Base-by-base conservation (phyloP, 352 stramenopile species). In the Elongisporangium undulatum region DNA sequence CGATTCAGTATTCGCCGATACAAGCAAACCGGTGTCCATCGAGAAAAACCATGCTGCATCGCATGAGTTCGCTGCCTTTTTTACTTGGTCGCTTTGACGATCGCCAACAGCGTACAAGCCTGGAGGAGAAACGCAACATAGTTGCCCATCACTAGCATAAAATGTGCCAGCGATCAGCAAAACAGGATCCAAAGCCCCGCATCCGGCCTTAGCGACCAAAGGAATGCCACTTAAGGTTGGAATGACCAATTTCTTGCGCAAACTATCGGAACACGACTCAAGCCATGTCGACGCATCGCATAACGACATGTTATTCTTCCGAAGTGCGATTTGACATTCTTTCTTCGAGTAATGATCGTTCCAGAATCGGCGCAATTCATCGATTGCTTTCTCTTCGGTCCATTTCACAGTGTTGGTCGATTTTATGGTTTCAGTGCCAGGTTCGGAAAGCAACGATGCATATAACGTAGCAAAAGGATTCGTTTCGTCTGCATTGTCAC, bases 31-130 rank as follows among this genome's bases (percentile, higher is more conserved):
- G 56, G 64, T 72, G 6, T 71, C 60, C 34, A 87, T 66, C 4
- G 75, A 87, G 62, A 90, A 92, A 23, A 92, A 85, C 79, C 75
- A 88, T 2, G 80, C 79, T n/a, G 71, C 71, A 59, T 92, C 82
- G 23, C 68, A 74, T 3, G 78, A 71, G 39, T 71, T 84, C 22
- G 68, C 74, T 12, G 62, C 71, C 55, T 76, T 72, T 48, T 77
- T 87, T 8, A 58, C 45, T 57, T 66, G 64, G 17, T 84, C 77
- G 24, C 62, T 75, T 23, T 82, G 67, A 54, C 53, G 66, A 17
- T 77, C 70, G 7, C 62, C 62, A 19, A 74, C 57, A 22, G 59
- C 63, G 24, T 82, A 90, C 55, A 92, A 49, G 0, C 80, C 81
- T 22, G 76, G 78, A n/a, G 82, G 82, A 13, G 80, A 76, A 53